phyloP scores from a whole-genome alignment of 768 basidiomycete species.

The Phaeotremella skinneri region DNA sequence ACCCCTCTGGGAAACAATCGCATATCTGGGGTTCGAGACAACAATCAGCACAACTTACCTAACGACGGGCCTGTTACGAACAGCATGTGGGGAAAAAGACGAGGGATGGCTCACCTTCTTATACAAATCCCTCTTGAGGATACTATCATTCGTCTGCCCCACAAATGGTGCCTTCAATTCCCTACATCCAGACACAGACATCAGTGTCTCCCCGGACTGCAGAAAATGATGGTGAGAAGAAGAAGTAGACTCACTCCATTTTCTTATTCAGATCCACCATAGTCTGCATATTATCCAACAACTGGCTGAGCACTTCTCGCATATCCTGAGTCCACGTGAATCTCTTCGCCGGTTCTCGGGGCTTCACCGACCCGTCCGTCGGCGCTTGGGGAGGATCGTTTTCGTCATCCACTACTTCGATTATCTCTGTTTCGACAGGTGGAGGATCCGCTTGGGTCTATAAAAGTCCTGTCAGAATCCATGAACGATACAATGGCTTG shows the following conservation, averaged over 20 bases:
- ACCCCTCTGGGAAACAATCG: constrained; percentile 45
- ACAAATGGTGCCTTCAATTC: constrained; percentile 8
- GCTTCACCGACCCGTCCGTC: constrained; percentile 9
- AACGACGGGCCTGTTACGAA: background rate
- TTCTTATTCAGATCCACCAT: constrained; percentile 28
- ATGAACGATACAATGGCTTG: background rate
- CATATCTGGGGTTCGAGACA: constrained; percentile 22
- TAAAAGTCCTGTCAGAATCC: background rate
- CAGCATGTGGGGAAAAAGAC: background rate
- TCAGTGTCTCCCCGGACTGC: background rate
- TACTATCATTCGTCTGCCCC: constrained; percentile 15
- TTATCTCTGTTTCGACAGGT: background rate
- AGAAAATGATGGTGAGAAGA: background rate
- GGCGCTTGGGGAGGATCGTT: constrained; percentile 12
- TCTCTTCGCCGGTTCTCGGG: constrained; percentile 30
- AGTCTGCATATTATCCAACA: constrained; percentile 32
- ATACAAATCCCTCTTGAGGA: constrained; percentile 20
- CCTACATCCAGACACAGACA: background rate
- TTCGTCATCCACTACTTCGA: constrained; percentile 10
- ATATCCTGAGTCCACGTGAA: constrained; percentile 38
- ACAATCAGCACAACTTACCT: background rate
- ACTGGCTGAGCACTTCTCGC: constrained; percentile 30
- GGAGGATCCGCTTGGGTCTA: background rate
- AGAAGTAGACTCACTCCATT: constrained; percentile 19
- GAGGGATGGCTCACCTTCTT: constrained; percentile 23